A percentile compares a stretch with the other conserved stretches of the same genome.
phyloP scores from a whole-genome alignment of 176 grass and related monocot genomes.

The Saccharum spontaneum region DNA sequence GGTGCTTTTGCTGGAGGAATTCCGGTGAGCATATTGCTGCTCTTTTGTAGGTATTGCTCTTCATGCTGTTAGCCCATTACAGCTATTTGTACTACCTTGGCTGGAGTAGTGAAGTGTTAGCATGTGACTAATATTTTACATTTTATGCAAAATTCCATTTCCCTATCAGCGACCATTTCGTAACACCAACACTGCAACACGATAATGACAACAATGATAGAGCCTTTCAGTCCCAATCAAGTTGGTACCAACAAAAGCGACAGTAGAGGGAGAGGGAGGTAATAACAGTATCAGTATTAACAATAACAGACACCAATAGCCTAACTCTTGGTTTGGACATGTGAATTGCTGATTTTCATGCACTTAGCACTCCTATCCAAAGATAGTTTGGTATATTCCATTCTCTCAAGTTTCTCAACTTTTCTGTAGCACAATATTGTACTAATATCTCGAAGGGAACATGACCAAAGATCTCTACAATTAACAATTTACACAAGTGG shows the following conservation, averaged over 20 bases:
- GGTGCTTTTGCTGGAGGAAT: conserved; percentile 90
- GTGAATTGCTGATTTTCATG: neutral
- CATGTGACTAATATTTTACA: neutral
- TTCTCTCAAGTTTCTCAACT: neutral
- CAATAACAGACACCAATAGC: neutral
- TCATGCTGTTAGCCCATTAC: conserved; percentile 43
- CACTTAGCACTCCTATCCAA: neutral
- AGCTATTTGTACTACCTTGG: conserved; percentile 20
- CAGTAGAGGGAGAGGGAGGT: neutral
- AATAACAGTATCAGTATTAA: neutral
- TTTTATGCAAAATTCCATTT: conserved; percentile 8
- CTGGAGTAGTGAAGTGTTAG: neutral
- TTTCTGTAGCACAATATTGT: neutral
- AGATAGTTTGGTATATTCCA: neutral
- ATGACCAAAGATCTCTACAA: neutral
- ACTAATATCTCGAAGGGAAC: no score
- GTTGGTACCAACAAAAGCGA: neutral
- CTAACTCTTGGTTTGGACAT: neutral
- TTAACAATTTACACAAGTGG: neutral
- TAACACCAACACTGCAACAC: neutral
- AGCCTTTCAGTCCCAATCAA: neutral
- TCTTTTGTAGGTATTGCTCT: conserved; percentile 92
- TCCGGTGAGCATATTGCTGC: conserved; percentile 98
- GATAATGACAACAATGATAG: neutral
- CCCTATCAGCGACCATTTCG: neutral